Evolutionary conservation across 2,329 filamentous ascomycete genomes (phyloP).

Genomic region (Tolypocladium endophyticum): DNA sequence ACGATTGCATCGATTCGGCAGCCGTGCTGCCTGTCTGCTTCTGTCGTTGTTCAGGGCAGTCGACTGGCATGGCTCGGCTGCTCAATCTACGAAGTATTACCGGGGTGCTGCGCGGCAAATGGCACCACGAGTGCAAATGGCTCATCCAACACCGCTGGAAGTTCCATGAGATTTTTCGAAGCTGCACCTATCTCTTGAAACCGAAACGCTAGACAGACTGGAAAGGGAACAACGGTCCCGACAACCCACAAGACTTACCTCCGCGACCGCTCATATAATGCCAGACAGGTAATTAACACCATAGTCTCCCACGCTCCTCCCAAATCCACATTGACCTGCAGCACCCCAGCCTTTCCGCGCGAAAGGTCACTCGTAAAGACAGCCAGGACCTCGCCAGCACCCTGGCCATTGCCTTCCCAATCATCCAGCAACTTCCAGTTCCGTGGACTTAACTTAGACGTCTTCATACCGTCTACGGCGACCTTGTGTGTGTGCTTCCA

Average conservation of each 20-base stretch:
- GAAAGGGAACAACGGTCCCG: too few relatives aligned
- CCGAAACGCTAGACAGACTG: too few relatives aligned
- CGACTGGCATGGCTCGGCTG: too few relatives aligned
- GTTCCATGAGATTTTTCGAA: too few relatives aligned
- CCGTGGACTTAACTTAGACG: constrained; percentile 2
- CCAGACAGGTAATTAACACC: constrained; percentile 4
- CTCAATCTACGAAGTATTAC: too few relatives aligned
- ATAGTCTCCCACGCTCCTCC: constrained; percentile 5
- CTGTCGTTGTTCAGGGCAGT: too few relatives aligned
- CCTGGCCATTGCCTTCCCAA: neutral
- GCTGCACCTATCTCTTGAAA: too few relatives aligned
- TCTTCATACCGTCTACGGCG: constrained; percentile 6
- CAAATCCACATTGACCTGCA: constrained; percentile 6
- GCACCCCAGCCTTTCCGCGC: constrained; percentile 1
- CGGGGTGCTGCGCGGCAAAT: too few relatives aligned
- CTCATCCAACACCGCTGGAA: too few relatives aligned
- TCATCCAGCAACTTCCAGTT: constrained; percentile 6
- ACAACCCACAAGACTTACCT: neutral
- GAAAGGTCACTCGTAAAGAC: constrained; percentile 3
- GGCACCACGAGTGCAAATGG: too few relatives aligned
- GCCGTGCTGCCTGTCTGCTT: too few relatives aligned
- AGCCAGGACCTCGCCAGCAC: constrained; percentile 1
- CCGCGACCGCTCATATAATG: constrained; percentile 1
- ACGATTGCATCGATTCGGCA: neutral
- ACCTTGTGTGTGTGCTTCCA: constrained; percentile 6